Evolutionary conservation across 768 basidiomycete species (phyloP).

Genomic region (Tylopilus balloui): DNA sequence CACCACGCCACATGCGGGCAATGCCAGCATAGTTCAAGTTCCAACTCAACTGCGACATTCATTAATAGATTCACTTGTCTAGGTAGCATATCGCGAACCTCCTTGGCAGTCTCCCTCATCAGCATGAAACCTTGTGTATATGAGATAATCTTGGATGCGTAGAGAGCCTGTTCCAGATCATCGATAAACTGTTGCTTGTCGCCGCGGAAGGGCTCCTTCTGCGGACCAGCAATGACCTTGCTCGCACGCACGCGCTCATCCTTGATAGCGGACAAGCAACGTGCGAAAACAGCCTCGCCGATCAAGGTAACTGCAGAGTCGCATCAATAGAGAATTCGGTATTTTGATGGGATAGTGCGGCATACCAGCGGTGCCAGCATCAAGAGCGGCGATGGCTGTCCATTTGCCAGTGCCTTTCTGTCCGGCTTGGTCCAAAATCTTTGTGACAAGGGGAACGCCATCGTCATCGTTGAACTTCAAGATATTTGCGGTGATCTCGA

Average conservation of each 20-base stretch:
- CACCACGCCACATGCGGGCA: conserved; percentile 99
- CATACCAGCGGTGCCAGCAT: conserved; percentile 81
- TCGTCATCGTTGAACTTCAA: conserved; percentile 97
- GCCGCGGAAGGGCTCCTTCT: conserved; percentile 90
- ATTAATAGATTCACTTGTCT: conserved; percentile 4
- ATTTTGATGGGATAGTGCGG: conserved; percentile 10
- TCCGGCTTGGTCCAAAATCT: conserved; percentile 94
- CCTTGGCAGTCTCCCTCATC: conserved; percentile 96
- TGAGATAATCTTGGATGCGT: conserved; percentile 99
- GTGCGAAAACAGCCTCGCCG: conserved; percentile 98
- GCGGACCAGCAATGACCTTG: conserved; percentile 86
- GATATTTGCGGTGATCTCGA: conserved; percentile 97
- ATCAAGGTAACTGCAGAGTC: conserved; percentile 81
- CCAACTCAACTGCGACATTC: conserved; percentile 58
- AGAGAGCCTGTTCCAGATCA: conserved; percentile 97
- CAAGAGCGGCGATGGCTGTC: conserved; percentile 96
- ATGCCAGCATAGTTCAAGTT: conserved; percentile 97
- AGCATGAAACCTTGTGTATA: conserved; percentile 99
- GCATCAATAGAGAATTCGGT: conserved; percentile 2
- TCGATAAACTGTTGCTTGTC: conserved; percentile 99
- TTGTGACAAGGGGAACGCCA: conserved; percentile 83
- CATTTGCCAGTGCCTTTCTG: conserved; percentile 99
- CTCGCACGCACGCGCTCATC: conserved; percentile 91
- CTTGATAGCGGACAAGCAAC: conserved; percentile 96
- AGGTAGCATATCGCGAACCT: conserved; percentile 42